Conservation (phyloP, 2,329 filamentous ascomycete species). For the Sarocladiaceae sp. region DNA sequence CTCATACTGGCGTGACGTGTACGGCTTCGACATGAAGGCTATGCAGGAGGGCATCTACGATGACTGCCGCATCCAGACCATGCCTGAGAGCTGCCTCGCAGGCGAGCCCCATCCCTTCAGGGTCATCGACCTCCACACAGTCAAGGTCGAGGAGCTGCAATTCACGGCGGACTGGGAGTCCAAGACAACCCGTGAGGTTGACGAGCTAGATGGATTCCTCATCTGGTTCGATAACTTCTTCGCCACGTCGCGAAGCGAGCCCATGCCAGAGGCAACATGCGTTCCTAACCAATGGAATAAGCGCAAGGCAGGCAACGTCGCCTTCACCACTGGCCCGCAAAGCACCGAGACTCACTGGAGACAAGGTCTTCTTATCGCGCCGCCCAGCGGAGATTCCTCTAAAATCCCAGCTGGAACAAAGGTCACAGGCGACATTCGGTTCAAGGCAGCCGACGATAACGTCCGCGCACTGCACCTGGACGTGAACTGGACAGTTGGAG, state of each 20-base stretch:
- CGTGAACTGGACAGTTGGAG: constrained; percentile 54
- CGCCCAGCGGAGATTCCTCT: constrained; percentile 46
- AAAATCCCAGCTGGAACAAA: constrained; percentile 49
- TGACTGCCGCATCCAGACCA: constrained; percentile 73
- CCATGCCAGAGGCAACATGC: constrained; percentile 45
- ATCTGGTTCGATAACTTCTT: constrained; percentile 97
- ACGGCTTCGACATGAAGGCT: constrained; percentile 89
- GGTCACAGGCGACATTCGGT: constrained; percentile 65
- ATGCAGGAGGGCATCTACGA: constrained; percentile 83
- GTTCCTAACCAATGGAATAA: constrained; percentile 60
- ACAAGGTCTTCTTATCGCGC: constrained; percentile 71
- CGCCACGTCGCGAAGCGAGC: constrained; percentile 53
- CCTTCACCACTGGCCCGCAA: constrained; percentile 82
- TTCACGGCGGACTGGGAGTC: constrained; percentile 69
- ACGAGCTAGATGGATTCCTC: constrained; percentile 77
- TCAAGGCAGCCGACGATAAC: constrained; percentile 65
- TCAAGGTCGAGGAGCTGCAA: constrained; percentile 66
- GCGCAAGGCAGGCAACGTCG: constrained; percentile 57
- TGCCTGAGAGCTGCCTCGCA: constrained; percentile 57
- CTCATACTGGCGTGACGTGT: constrained; percentile 85
- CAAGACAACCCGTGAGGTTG: constrained; percentile 56
- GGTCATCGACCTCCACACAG: constrained; percentile 71
- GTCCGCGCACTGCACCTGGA: constrained; percentile 64
- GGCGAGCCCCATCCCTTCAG: constrained; percentile 64
- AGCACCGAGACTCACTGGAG: constrained; percentile 85